phyloP scores from a whole-genome alignment of 2,329 filamentous ascomycete species.

The Curvularia eragrostidis region DNA sequence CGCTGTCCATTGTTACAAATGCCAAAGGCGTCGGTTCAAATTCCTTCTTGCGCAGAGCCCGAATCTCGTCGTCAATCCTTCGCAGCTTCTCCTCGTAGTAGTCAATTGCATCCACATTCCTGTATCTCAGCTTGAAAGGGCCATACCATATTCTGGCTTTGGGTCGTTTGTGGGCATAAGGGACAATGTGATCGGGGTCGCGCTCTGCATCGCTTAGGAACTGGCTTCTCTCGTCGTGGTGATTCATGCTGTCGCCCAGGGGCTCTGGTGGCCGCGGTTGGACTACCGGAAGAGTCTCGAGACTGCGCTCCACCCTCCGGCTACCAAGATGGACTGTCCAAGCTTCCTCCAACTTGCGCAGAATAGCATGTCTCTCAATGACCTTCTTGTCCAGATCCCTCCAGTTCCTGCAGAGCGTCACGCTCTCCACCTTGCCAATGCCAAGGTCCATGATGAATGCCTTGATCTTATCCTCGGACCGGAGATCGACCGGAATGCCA shows the following conservation, averaged over 20 bases:
- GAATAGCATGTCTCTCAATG: slow-evolving; percentile 66
- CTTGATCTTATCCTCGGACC: slow-evolving; percentile 83
- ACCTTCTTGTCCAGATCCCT: slow-evolving; percentile 78
- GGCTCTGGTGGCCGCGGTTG: slow-evolving; percentile 53
- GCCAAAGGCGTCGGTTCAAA: slow-evolving; percentile 83
- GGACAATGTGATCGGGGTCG: slow-evolving; percentile 50
- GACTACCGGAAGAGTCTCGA: slow-evolving; percentile 58
- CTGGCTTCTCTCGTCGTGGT: slow-evolving; percentile 64
- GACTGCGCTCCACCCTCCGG: slow-evolving; percentile 56
- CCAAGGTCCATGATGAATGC: slow-evolving; percentile 84
- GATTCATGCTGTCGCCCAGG: slow-evolving; percentile 35
- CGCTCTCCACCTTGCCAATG: slow-evolving; percentile 87
- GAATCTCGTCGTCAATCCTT: slow-evolving; percentile 77
- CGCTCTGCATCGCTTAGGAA: slow-evolving; percentile 62
- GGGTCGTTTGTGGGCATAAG: slow-evolving; percentile 63
- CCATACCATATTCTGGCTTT: slow-evolving; percentile 80
- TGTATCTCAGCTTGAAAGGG: slow-evolving; percentile 72
- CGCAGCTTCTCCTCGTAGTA: slow-evolving; percentile 90
- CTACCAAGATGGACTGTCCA: slow-evolving; percentile 80
- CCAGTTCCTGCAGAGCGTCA: slow-evolving; percentile 89
- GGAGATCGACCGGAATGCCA: slow-evolving; percentile 80
- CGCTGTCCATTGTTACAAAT: slow-evolving; percentile 97
- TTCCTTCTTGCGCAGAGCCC: slow-evolving; percentile 71
- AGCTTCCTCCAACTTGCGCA: slow-evolving; percentile 79
- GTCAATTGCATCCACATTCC: slow-evolving; percentile 86